Base-by-base conservation (phyloP, 2,329 filamentous ascomycete genomes). In the Diplocarpon rosae region DNA sequence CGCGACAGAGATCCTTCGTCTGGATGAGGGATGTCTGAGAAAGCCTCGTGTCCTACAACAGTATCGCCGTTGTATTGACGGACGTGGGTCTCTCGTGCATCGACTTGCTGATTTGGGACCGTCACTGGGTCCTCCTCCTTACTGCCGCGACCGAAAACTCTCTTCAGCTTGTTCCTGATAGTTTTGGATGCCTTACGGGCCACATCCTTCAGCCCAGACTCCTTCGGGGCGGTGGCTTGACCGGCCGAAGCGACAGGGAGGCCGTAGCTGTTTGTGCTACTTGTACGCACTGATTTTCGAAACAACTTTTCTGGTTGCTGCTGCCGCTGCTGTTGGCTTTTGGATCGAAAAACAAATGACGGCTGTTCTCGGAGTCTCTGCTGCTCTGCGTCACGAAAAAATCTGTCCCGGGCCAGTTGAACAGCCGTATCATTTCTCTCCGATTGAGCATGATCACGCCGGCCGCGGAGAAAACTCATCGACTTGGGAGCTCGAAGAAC, bases 141-240 rank as follows among this genome's bases (percentile, higher is more conserved):
- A 20, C 27, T 65, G 37, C 46, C 52, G 14, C 68, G 62, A 20
- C 66, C 66, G 50, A 83, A 78, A 0, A 80, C 65, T 31, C 63
- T 71, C 59, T 72, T 81, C 47, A 87, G 55, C 46, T 70, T 83
- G 38, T 68, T 71, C 55, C 72, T 82, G 32, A 87, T 56, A 0
- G 72, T 74, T 13, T 68, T 71, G 0, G 82, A 85, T 12, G 78
- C 74, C 28, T 76, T 78, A 17, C 81, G 70, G 10, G 75, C 73
- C 40, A 72, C 78, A 27, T 65, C 63, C 37, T 67, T 69, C 24
- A 80, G 53, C 3, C 62, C 62, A 4, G 58, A 59, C 15, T 65
- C 57, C 31, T 62, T 65, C 2, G 34, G 46, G 50, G 14, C 44
- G 39, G 13, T 45, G 27, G 12, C 3, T 35, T 55, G 51, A 34